Base-by-base conservation (phyloP, 192 early-diverging fungal genomes). In the Rhizophagus sp. region DNA sequence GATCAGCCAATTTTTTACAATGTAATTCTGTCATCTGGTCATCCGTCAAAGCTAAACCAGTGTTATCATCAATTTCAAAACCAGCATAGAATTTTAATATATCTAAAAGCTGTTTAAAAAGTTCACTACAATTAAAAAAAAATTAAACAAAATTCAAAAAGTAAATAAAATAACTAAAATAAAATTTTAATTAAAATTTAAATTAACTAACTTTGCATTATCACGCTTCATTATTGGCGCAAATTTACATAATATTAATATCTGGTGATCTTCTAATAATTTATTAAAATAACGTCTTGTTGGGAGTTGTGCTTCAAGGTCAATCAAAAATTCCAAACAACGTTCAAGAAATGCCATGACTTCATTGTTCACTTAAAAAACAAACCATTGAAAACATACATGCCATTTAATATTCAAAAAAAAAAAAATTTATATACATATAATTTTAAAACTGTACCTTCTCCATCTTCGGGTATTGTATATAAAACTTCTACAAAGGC, bases 201-300 rank as follows among this genome's bases (percentile, higher is more conserved):
- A 8, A 70, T 73, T 66, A 82, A 82, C 73, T 79, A 79, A 70
- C 79, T 83, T 75, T 76, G 67, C 30, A 73, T 81, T 41, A 47
- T 86, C 81, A 44, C 81, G 78, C 52, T 73, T 83, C 39, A 84
- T 77, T n/a, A 90, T 74, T 27, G 85, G 85, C 61, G 90, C 83
- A 62, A 87, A 82, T 73, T 84, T 83, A 50, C 84, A 88, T 25
- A 89, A 83, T 11, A 87, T 85, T 2, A 90, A 80, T 41, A 97
- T 82, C 57, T 96, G 90, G 69, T 93, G 91, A 78, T 99, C 98
- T 12, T 91, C 86, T 22, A 99, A 78, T 7, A 99, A 70, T 3
- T 90, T 84, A 79, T 93, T 90, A 67, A 98, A 90, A 76, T 89
- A 96, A 49, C 97, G 91, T n/a, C 97, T 92, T 2, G 97, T 98